Evolutionary conservation across 2,329 filamentous ascomycete species (phyloP), one percentile per base, ranked within the genome.

Genomic region (Diaporthe ampelina): DNA sequence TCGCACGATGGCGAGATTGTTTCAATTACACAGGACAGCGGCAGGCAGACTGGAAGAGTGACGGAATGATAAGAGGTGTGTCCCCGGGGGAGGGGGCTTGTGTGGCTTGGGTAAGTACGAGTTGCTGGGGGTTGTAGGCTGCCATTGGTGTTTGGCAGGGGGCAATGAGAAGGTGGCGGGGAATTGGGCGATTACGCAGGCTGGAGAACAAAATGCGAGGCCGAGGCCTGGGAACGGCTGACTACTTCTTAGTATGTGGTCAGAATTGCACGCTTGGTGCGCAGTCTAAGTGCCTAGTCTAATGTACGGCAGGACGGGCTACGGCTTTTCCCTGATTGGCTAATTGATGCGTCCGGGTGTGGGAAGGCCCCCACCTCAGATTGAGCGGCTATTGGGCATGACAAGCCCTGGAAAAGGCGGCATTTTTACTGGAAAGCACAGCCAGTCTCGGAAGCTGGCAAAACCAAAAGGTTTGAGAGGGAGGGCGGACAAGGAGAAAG

Each of bases 21-120:
- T 57, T 63, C 57, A 73, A 59, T 40, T 8, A 68, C 35, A 45
- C 13, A 29, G 13, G 26, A 35, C 32, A 45, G 52, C 70, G 73
- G 70, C 61, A 59, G 70, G 73, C 70, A 69, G 40, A n/a, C n/a
- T n/a, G n/a, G n/a, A n/a, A n/a, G n/a, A 43, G 58, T 45, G 21
- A 37, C 50, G 40, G 40, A 58, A 26, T 54, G 69, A 48, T 35
- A 61, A 63, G 32, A 40, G 26, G 35, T 35, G n/a, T 21, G 40
- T 45, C 43, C 68, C 15, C 15, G 40, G 40, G 15, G 17, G 40
- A 17, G 45, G 63, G 63, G 21, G 21, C 37, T 37, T 61, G 43
- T 63, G 69, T 72, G 69, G 52, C 45, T 52, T 40, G 37, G 37
- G 37, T 4, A 63, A 10, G 45, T 26, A 63, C 21, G 24, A 43